Evolutionary conservation across 805 yeast genomes (phyloP).

Genomic region (Dipodascopsis uninucleata): DNA sequence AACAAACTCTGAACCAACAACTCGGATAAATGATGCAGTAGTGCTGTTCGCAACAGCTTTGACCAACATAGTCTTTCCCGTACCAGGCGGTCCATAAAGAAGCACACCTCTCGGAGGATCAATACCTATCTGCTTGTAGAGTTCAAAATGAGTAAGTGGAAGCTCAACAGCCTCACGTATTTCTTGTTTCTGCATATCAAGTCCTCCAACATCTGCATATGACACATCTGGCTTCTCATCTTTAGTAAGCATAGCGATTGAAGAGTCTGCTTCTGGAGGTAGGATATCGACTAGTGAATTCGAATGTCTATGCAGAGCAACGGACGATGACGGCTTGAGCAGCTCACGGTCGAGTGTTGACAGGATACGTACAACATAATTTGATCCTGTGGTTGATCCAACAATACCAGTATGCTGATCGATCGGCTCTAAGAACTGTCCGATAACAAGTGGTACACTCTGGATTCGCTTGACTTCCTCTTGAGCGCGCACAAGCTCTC

Average conservation of each 20-base stretch:
- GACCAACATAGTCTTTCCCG: slow-evolving; percentile 98
- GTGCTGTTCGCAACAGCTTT: slow-evolving; percentile 98
- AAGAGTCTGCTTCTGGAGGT: slow-evolving; percentile 98
- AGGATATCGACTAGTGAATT: slow-evolving; percentile 94
- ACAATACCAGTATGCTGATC: slow-evolving; percentile 96
- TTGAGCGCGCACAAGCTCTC: slow-evolving; percentile 94
- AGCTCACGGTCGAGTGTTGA: slow-evolving; percentile 93
- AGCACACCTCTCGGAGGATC: slow-evolving; percentile 98
- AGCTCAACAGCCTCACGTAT: slow-evolving; percentile 97
- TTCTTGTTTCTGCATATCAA: slow-evolving; percentile 99
- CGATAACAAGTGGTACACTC: slow-evolving; percentile 95
- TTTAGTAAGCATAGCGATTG: slow-evolving; percentile 90
- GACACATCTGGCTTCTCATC: slow-evolving; percentile 94
- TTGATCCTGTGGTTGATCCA: slow-evolving; percentile 95
- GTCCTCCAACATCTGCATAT: slow-evolving; percentile 97
- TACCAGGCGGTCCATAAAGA: slow-evolving; percentile 99
- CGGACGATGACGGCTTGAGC: slow-evolving; percentile 90
- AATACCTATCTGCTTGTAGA: slow-evolving; percentile 92
- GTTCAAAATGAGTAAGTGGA: slow-evolving; percentile 91
- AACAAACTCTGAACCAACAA: slow-evolving; percentile 96
- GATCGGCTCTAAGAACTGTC: slow-evolving; percentile 95
- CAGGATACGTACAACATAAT: slow-evolving; percentile 90
- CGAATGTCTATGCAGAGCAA: slow-evolving; percentile 96
- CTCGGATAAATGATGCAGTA: slow-evolving; percentile 92
- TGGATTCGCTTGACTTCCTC: slow-evolving; percentile 98